Conservation (phyloP, 2,329 filamentous ascomycete species). For the Aspergillus chevalieri region DNA sequence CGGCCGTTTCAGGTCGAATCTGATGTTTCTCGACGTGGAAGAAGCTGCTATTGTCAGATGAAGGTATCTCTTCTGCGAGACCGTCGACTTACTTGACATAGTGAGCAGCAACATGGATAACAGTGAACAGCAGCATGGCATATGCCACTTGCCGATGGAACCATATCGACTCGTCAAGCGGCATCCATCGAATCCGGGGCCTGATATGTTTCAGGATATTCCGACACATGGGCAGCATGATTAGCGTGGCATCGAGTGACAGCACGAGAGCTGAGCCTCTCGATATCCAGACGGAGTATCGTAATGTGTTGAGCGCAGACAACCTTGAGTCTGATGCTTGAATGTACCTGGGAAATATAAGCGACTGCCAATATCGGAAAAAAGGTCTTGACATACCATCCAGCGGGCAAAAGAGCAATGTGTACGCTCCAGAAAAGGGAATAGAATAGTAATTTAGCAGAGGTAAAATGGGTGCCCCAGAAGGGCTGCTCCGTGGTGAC, state of each 20-base stretch:
- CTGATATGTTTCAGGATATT: slow-evolving; percentile 78
- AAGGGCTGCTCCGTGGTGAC: slow-evolving; percentile 38
- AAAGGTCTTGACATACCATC: slow-evolving; percentile 60
- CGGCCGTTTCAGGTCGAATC: slow-evolving; percentile 69
- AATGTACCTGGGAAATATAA: slow-evolving; percentile 59
- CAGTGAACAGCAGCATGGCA: slow-evolving; percentile 73
- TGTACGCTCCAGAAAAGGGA: slow-evolving; percentile 75
- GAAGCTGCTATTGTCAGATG: slow-evolving; percentile 56
- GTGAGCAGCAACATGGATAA: slow-evolving; percentile 70
- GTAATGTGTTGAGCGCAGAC: slow-evolving; percentile 70
- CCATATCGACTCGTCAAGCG: slow-evolving; percentile 95
- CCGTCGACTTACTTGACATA: slow-evolving; percentile 79
- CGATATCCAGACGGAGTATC: slow-evolving; percentile 91
- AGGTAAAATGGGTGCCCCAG: slow-evolving; percentile 55
- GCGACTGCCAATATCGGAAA: neutral
- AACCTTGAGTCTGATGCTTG: slow-evolving; percentile 65
- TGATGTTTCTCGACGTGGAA: slow-evolving; percentile 87
- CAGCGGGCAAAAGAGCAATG: slow-evolving; percentile 69
- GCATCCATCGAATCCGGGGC: slow-evolving; percentile 80
- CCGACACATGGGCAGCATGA: slow-evolving; percentile 89
- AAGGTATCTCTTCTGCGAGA: neutral
- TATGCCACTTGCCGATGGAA: slow-evolving; percentile 96
- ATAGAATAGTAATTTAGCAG: slow-evolving; percentile 71
- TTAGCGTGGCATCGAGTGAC: slow-evolving; percentile 76
- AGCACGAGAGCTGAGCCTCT: slow-evolving; percentile 85